A percentile compares a stretch with the other conserved stretches of the same genome.
These are phyloP conservation scores for Dendrobium catenatum DNA, from an alignment of 106 monocot genomes.

Conservation along the genomic window DNA sequence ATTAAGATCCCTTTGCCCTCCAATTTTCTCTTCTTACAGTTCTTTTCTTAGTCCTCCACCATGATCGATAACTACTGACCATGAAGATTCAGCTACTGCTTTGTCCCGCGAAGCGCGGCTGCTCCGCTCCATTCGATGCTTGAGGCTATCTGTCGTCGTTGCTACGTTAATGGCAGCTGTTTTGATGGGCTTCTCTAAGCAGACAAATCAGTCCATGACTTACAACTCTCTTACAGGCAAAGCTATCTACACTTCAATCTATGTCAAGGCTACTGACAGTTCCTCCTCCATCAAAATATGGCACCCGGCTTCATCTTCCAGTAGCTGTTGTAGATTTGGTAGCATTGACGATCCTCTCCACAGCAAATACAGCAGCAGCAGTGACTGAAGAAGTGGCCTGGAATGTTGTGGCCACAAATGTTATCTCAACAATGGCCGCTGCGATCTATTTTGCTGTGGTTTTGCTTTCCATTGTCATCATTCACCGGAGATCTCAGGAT, in stretches of 20 bases:
- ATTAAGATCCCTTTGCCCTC: no score
- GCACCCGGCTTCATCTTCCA: background rate
- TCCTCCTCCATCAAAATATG: background rate
- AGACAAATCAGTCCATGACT: background rate
- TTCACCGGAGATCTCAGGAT: background rate
- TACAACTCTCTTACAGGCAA: background rate
- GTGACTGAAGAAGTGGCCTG: background rate
- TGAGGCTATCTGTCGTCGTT: background rate
- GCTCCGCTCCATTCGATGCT: background rate
- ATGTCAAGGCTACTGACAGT: background rate
- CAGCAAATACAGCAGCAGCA: background rate
- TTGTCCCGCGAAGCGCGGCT: no score
- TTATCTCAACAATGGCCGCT: background rate
- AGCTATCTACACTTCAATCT: background rate
- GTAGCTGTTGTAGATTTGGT: background rate
- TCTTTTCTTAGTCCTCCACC: no score
- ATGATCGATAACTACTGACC: no score
- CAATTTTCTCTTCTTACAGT: no score
- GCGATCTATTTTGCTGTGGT: background rate
- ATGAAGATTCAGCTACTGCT: no score
- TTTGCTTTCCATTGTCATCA: background rate
- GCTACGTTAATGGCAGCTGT: background rate
- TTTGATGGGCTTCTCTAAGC: background rate
- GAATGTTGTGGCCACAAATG: background rate
- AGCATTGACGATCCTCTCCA: background rate